phyloP scores from a whole-genome alignment of 1,139 yeast genomes.

The Suhomyces terraborum region DNA sequence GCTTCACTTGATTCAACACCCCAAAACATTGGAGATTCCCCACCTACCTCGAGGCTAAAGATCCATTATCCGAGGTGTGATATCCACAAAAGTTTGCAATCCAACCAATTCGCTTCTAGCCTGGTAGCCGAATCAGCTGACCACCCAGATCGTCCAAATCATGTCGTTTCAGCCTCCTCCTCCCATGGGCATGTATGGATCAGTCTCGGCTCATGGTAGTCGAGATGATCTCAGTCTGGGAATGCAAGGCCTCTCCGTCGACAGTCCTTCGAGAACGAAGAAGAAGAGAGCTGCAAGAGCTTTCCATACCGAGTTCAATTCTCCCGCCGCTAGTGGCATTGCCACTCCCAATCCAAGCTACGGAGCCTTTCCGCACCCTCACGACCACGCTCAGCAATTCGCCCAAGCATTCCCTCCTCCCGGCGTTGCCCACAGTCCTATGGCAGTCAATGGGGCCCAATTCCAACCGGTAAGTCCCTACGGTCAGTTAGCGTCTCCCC shows the following conservation, averaged over 20 bases:
- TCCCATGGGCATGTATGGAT: slow-evolving; percentile 9
- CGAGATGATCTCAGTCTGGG: slow-evolving; percentile 14
- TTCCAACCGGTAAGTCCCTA: not conserved
- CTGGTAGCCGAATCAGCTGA: too few species aligned
- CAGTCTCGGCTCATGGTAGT: slow-evolving; percentile 10
- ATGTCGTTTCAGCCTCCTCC: slow-evolving; percentile 17
- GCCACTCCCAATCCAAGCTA: slow-evolving; percentile 8
- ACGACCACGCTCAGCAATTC: slow-evolving; percentile 2
- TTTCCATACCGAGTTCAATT: slow-evolving; percentile 36
- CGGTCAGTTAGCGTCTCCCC: not conserved
- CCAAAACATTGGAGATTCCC: too few species aligned
- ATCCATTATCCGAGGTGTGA: too few species aligned
- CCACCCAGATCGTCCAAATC: too few species aligned
- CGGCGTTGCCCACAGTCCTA: not conserved
- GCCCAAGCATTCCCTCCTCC: slow-evolving; percentile 5
- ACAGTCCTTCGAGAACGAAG: slow-evolving; percentile 21
- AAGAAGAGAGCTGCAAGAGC: slow-evolving; percentile 52
- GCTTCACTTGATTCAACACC: too few species aligned
- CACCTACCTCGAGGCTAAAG: too few species aligned
- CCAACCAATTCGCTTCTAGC: too few species aligned
- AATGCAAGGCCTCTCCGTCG: slow-evolving; percentile 11
- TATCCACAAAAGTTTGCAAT: too few species aligned
- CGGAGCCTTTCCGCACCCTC: slow-evolving; percentile 1
- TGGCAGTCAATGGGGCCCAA: not conserved
- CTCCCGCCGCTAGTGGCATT: slow-evolving; percentile 13